Percentiles rank a stretch among this genome's conserved stretches.
These are phyloP conservation scores for Naganishia sp. DNA, from an alignment of 1,284 basidiomycete genomes.

Conservation along the genomic window DNA sequence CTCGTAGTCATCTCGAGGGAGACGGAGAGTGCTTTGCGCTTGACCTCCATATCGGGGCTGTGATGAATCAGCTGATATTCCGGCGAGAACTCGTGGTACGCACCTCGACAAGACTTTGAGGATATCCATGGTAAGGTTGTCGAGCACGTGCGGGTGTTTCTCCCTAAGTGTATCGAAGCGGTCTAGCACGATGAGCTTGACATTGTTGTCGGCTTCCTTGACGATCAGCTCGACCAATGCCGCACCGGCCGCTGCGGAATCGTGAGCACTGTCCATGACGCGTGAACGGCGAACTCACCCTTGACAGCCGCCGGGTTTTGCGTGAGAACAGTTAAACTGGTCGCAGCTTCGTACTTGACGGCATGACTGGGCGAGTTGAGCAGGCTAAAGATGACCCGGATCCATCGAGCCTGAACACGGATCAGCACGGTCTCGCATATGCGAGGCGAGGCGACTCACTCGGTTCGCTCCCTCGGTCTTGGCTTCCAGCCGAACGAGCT, in stretches of 20 bases:
- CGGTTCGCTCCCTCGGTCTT: constrained; percentile 77
- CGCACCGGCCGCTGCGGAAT: constrained; percentile 74
- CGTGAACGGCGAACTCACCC: constrained; percentile 58
- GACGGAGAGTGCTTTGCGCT: constrained; percentile 85
- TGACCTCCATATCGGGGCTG: constrained; percentile 95
- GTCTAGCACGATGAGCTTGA: constrained; percentile 96
- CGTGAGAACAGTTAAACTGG: constrained; percentile 89
- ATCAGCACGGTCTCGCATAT: constrained; percentile 13
- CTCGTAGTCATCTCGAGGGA: constrained; percentile 93
- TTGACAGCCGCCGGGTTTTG: constrained; percentile 96
- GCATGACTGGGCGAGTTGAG: constrained; percentile 87
- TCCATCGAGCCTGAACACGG: constrained; percentile 72
- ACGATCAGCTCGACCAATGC: constrained; percentile 86
- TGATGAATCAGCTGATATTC: not conserved
- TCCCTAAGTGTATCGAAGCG: constrained; percentile 80
- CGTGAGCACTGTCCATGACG: not conserved
- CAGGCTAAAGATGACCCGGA: constrained; percentile 92
- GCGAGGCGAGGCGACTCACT: constrained; percentile 57
- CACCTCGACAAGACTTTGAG: constrained; percentile 83
- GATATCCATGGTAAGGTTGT: constrained; percentile 93
- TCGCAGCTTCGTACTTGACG: constrained; percentile 98
- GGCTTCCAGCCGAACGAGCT: constrained; percentile 90
- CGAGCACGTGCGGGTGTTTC: constrained; percentile 88
- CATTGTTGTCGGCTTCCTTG: constrained; percentile 98
- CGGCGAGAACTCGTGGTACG: constrained; percentile 26